Base-by-base conservation (phyloP, 345 rosid species). In the Arabidopsis arenosa region DNA sequence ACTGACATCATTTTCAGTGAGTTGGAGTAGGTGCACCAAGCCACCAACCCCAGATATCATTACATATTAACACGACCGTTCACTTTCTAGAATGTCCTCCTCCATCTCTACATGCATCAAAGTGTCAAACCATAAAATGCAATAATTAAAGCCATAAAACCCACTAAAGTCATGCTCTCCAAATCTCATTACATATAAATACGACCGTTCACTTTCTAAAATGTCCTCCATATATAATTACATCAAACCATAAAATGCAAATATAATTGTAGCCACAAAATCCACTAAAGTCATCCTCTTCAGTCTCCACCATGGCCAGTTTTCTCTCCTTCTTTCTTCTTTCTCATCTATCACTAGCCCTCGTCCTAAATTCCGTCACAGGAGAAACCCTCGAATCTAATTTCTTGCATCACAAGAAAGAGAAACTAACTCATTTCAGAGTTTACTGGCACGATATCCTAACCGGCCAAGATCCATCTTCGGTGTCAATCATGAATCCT, bases 401-500 rank as follows among this genome's bases (percentile, higher is more conserved):
- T 5, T 43, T 69, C n/a, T 33, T 80, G 73, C 74, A 53, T 11
- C 32, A 62, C 41, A 83, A 75, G 68, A 87, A 79, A 54, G 85
- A 87, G 79, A 91, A 87, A 77, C 80, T 87, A 15, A 86, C 83
- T 70, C 92, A 86, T 74, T 86, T 89, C 40, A 70, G 60, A 21
- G 48, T 87, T 4, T 89, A 85, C 61, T 91, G 89, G 91, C 97
- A 92, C 48, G 96, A 92, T 80, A 75, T 83, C 35, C 1, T 59
- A 12, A 78, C 66, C 23, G 90, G 89, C 12, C 40, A 55, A 15
- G 79, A 87, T 59, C 84, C 89, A 2, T 81, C 83, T 26, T 81
- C 88, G 12, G 72, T 86, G 14, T 2, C 5, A 1, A 66, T 84
- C 18, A 80, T 85, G 1, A 81, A 83, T 14, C 43, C 15, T 9